Base-by-base conservation (phyloP, 768 basidiomycete species). In the Lanmaoa rubissima region DNA sequence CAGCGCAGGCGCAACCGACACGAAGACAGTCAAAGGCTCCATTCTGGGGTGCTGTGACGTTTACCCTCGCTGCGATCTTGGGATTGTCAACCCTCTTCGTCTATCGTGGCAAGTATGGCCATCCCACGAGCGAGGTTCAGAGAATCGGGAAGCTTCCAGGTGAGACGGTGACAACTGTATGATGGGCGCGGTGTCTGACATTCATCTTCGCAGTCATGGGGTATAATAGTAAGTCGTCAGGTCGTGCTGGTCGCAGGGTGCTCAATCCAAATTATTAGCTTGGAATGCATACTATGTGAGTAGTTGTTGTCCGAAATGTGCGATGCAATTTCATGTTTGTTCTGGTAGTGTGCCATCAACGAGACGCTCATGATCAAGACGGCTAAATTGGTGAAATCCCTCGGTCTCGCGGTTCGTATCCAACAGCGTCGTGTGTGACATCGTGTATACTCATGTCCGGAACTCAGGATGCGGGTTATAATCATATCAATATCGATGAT, bases 251-350 rank as follows among this genome's bases (percentile, higher is more conserved):
- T 34, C 14, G 26, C 8, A 50, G 41, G 26, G 38, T 64, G 48
- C 52, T 58, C 19, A 61, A 26, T 43, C 21, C 31, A 24, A 17
- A 34, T 40, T 41, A 31, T 36, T 48, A 87, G 86, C 86, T 7
- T 87, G 86, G 86, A 87, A 87, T 65, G 86, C 84, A 8, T 86
- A 83, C 65, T 79, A 85, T 61, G 84, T 85, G 57, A 51, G 77
- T 62, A 13, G 14, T 17, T 36, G 34, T 39, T n/a, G 24, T 40
- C 12, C 32, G 3, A 10, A 48, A 53, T 38, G 28, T 36, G n/a
- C 13, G 10, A 49, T 49, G 13, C 19, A 26, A 41, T 21, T 36
- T 51, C 19, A 48, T 40, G 31, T 49, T 17, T 26, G 38, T 46
- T 19, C 36, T 40, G 43, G 11, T 61, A 86, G 83, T 86, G 85